Evolutionary conservation across 1,284 basidiomycete genomes (phyloP).

Genomic region (Leccinum fuscescens): DNA sequence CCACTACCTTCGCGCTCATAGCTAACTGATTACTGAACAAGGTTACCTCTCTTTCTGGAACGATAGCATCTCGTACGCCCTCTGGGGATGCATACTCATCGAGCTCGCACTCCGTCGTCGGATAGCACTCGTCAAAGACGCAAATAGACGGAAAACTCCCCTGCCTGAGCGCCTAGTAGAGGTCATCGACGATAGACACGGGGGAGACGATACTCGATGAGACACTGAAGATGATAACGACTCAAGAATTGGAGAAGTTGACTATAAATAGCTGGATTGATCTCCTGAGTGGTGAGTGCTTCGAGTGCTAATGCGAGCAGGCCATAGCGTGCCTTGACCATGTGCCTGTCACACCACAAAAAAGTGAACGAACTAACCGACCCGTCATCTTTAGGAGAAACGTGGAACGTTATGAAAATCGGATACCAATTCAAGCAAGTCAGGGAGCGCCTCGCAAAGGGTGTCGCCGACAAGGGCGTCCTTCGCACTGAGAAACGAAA

Average conservation of each 20-base stretch:
- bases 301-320: background rate
- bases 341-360: background rate
- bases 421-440: constrained; percentile 98
- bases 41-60: constrained; percentile 98
- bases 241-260: constrained; percentile 71
- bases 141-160: constrained; percentile 72
- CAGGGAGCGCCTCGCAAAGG: constrained; percentile 93
- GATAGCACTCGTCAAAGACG: constrained; percentile 86
- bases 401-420: constrained; percentile 98
- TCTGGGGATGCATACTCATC: constrained; percentile 92
- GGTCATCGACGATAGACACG: constrained; percentile 87
- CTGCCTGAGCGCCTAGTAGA: constrained; percentile 85
- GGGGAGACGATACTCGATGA: constrained; percentile 96
- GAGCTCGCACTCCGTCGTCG: constrained; percentile 89
- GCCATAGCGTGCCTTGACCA: background rate
- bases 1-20: constrained; percentile 26
- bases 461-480: constrained; percentile 94
- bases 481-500: constrained; percentile 97
- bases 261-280: constrained; percentile 94
- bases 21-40: constrained; percentile 41
- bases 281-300: constrained; percentile 73
- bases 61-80: constrained; percentile 95
- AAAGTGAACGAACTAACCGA: background rate
- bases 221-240: constrained; percentile 91
- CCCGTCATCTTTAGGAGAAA: constrained; percentile 68